Evolutionary conservation across 2,329 filamentous ascomycete species (phyloP).

Genomic region (Alternaria hordeiaustralica): DNA sequence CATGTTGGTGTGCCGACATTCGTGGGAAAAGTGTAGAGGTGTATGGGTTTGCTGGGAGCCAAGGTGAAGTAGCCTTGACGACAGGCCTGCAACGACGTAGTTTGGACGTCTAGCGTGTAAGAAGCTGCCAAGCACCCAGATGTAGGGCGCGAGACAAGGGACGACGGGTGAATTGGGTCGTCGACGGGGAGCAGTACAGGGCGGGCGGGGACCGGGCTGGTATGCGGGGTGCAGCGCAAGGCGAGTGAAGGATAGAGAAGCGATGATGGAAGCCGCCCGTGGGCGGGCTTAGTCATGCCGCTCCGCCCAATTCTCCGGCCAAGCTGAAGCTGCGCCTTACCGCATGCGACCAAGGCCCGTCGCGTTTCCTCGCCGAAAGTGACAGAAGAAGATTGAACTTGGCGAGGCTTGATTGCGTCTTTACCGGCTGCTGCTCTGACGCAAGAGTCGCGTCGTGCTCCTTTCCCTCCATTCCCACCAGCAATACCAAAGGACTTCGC

Average conservation of each 20-base stretch:
- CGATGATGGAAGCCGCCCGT: constrained; percentile 23
- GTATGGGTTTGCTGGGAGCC: constrained; percentile 17
- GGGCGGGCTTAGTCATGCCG: constrained; percentile 15
- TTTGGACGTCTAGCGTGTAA: constrained; percentile 17
- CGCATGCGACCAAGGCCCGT: constrained; percentile 6
- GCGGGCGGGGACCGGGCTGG: constrained; percentile 14
- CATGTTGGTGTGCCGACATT: constrained; percentile 59
- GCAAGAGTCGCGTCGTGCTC: neutral
- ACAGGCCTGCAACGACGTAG: constrained; percentile 12
- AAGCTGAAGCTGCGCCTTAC: constrained; percentile 3
- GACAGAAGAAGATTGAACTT: constrained; percentile 19
- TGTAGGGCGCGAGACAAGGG: constrained; percentile 13
- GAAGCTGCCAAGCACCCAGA: constrained; percentile 15
- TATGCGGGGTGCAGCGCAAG: constrained; percentile 20
- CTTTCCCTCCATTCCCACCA: neutral
- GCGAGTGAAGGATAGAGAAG: constrained; percentile 18
- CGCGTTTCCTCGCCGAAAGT: constrained; percentile 14
- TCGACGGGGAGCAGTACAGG: constrained; percentile 14
- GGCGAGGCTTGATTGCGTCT: constrained; percentile 19
- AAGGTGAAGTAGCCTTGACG: constrained; percentile 23
- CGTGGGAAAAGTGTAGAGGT: constrained; percentile 25
- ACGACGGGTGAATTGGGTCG: constrained; percentile 25
- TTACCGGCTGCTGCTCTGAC: neutral
- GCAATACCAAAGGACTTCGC: neutral
- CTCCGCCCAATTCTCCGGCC: constrained; percentile 23